Percentiles rank a stretch among this genome's conserved stretches.
phyloP scores from a whole-genome alignment of 2,329 filamentous ascomycete species.

The Diaporthe citri region DNA sequence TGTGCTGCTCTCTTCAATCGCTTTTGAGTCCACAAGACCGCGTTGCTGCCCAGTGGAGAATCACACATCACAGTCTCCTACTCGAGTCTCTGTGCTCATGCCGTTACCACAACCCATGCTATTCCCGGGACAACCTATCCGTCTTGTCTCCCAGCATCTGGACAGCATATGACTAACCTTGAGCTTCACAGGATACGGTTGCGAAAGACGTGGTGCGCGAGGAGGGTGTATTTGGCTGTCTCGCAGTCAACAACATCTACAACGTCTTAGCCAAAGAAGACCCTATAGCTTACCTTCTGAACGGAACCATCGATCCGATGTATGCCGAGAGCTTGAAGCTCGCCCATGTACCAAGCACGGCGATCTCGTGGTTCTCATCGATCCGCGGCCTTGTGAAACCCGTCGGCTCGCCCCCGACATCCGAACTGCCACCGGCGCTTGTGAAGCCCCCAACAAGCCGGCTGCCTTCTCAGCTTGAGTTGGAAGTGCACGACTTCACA shows the following conservation, averaged over 20 bases:
- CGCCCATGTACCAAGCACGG: conserved; percentile 82
- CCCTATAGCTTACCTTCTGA: conserved; percentile 91
- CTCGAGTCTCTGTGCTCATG: background rate
- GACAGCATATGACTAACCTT: background rate
- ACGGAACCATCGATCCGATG: conserved; percentile 85
- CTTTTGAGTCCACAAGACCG: background rate
- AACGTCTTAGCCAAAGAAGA: conserved; percentile 82
- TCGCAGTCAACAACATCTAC: conserved; percentile 96
- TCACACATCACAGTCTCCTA: no score
- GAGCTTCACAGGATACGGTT: conserved; percentile 59
- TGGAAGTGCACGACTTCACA: conserved; percentile 95
- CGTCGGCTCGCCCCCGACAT: conserved; percentile 54
- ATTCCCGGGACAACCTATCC: background rate
- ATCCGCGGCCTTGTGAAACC: conserved; percentile 72
- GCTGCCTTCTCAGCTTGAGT: conserved; percentile 79
- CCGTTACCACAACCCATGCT: background rate
- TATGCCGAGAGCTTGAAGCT: conserved; percentile 83
- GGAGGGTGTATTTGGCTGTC: conserved; percentile 84
- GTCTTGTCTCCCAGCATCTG: background rate
- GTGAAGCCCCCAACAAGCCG: conserved; percentile 57
- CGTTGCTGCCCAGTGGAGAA: no score
- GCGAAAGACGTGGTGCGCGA: conserved; percentile 78
- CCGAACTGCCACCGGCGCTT: conserved; percentile 45
- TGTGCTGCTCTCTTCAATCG: background rate
- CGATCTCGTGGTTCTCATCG: conserved; percentile 73